A percentile compares a stretch with the other conserved stretches of the same genome.
phyloP scores from a whole-genome alignment of 768 basidiomycete species.

The Xerocomellus chrysenteron region DNA sequence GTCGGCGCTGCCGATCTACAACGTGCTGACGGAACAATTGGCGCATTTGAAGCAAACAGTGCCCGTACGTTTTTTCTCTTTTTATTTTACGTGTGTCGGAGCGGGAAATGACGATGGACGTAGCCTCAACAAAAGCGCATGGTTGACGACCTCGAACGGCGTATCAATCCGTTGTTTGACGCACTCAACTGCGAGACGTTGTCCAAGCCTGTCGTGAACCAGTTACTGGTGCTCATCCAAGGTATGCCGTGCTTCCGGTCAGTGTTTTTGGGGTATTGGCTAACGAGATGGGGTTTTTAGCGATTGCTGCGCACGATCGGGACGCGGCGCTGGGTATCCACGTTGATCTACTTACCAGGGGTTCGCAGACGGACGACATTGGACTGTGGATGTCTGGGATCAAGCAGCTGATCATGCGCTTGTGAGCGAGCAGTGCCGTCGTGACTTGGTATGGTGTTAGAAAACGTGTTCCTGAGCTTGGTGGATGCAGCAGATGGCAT shows the following conservation, averaged over 20 bases:
- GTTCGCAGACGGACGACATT: constrained; percentile 81
- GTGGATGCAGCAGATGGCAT: neutral
- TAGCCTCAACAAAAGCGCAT: constrained; percentile 83
- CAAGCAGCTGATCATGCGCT: constrained; percentile 79
- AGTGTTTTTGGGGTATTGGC: neutral
- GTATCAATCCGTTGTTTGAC: constrained; percentile 85
- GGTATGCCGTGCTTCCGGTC: constrained; percentile 46
- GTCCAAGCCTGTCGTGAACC: constrained; percentile 65
- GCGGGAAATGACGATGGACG: neutral
- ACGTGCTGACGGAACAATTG: constrained; percentile 63
- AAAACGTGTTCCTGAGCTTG: neutral
- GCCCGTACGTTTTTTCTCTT: constrained; percentile 52
- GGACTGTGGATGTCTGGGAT: constrained; percentile 85
- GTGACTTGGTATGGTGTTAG: neutral
- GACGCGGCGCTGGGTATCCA: constrained; percentile 79
- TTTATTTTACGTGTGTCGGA: neutral
- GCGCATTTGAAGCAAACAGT: constrained; percentile 66
- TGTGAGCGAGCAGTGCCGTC: constrained; percentile 35
- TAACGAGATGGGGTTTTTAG: constrained; percentile 37
- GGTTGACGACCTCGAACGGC: constrained; percentile 82
- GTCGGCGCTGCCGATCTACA: constrained; percentile 59
- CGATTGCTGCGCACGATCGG: constrained; percentile 79
- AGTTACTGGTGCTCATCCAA: constrained; percentile 66
- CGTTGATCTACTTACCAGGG: constrained; percentile 78
- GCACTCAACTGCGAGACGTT: constrained; percentile 89